These are phyloP conservation scores for Aspergillus clavatus DNA, from an alignment of 2,329 filamentous ascomycete species.

Conservation along the genomic window DNA sequence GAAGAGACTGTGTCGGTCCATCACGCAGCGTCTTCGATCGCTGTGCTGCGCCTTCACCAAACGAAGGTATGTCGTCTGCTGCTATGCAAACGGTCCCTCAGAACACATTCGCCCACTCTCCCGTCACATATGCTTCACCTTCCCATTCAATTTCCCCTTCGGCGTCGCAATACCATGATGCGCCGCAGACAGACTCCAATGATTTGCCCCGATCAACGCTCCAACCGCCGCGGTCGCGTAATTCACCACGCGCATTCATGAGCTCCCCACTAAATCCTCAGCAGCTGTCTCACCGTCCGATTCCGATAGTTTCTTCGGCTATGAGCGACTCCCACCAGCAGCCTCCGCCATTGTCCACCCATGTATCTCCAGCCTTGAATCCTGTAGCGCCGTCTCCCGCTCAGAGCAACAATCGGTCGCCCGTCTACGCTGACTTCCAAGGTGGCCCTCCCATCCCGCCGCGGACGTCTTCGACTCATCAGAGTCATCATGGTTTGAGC, in stretches of 20 bases:
- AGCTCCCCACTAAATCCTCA: slow-evolving; percentile 22
- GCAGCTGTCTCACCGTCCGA: slow-evolving; percentile 30
- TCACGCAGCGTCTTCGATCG: slow-evolving; percentile 19
- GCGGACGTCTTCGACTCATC: slow-evolving; percentile 72
- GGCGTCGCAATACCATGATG: slow-evolving; percentile 50
- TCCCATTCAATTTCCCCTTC: slow-evolving; percentile 43
- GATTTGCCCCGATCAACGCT: slow-evolving; percentile 44
- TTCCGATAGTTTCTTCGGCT: slow-evolving; percentile 34
- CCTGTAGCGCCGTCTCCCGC: slow-evolving; percentile 23
- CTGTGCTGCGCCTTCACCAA: slow-evolving; percentile 20
- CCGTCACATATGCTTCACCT: slow-evolving; percentile 18
- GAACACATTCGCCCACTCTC: slow-evolving; percentile 47
- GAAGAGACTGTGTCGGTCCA: slow-evolving; percentile 22
- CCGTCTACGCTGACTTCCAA: slow-evolving; percentile 48
- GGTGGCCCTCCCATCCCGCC: slow-evolving; percentile 64
- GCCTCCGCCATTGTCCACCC: slow-evolving; percentile 38
- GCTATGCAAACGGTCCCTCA: slow-evolving; percentile 58
- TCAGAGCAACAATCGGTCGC: slow-evolving; percentile 29
- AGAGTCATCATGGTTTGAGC: slow-evolving; percentile 39
- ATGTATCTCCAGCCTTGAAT: slow-evolving; percentile 40
- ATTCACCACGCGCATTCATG: slow-evolving; percentile 9
- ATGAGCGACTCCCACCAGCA: slow-evolving; percentile 45
- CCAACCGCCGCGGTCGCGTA: slow-evolving; percentile 22
- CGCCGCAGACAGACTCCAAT: slow-evolving; percentile 41
- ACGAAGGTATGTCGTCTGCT: slow-evolving; percentile 58